Base-by-base conservation (phyloP, 2,329 filamentous ascomycete genomes). In the Lithohypha guttulata region DNA sequence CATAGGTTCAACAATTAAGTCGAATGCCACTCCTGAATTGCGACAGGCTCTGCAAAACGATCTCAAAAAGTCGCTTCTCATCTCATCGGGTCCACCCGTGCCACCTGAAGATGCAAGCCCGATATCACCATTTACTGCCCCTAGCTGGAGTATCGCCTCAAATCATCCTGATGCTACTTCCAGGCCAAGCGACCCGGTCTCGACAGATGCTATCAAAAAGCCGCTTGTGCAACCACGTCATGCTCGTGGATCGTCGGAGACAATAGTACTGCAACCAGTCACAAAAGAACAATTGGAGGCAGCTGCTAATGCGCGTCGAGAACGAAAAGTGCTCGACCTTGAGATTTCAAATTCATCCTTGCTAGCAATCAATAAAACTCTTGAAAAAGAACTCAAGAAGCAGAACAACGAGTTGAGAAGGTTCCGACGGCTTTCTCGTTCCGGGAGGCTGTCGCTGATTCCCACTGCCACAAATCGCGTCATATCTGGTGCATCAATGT, bases 341-440 rank as follows among this genome's bases (percentile, higher is more conserved):
- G 85, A 98, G 57, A 98, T 98, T 47, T 94, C 83, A 40, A 98
- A 98, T 55, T 91, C 85, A 1, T 95, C 87, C 1, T 71, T 98
- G 2, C 75, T 94, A 41, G 91, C 91, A 27, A 96, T 98, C 62
- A 98, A 98, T 56, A 74, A 87, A 38, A 91, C 86, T 0, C 65
- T 98, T 0, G 91, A 98, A 62, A 76, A 85, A 17, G 85, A 96
- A 56, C 71, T 98, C 52, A 77, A 86, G 18, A 93, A 93, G 56
- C 89, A 96, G 54, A 89, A 83, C 25, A 75, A 82, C 1, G 91
- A 98, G 56, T 59, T 98, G 21, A 79, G 91, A 42, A 73, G 89
- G 29, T 96, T 80, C 57, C 77, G 84, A 36, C 77, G 91, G n/a
- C 65, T 96, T 34, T 93, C 84, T 26, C 75, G 89, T 14, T 78